These are phyloP conservation scores for Claviceps sp. DNA, from an alignment of 2,329 filamentous ascomycete genomes.

Conservation along the genomic window DNA sequence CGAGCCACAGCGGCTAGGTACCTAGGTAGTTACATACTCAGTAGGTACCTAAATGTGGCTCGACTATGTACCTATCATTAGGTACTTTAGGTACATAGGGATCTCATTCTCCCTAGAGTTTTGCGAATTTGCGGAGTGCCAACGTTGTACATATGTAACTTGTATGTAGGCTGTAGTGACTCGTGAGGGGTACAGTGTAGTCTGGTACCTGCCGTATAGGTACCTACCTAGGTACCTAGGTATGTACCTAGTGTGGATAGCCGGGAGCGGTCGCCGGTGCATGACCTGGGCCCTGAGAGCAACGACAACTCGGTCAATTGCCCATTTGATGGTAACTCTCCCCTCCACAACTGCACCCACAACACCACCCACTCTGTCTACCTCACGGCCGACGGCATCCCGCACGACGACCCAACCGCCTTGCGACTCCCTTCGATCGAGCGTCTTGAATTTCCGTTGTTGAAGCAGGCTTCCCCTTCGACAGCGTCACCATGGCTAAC, in stretches of 20 bases:
- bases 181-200: no score
- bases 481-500: slow-evolving; percentile 71
- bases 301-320: neutral
- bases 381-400: slow-evolving; percentile 1
- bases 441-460: neutral
- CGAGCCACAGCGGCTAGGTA: neutral
- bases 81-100: no score
- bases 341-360: slow-evolving; percentile 6
- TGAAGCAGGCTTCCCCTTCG: neutral
- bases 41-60: no score
- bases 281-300: neutral
- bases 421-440: neutral
- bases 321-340: neutral
- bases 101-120: no score
- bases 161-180: no score
- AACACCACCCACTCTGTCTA: neutral
- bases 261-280: neutral
- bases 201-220: no score
- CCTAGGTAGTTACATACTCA: no score
- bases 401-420: neutral
- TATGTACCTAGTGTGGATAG: no score
- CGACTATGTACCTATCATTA: no score
- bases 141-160: no score
- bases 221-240: no score
- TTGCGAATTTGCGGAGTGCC: no score